These are phyloP conservation scores for Xylona heveae DNA, from an alignment of 495 filamentous ascomycete genomes.

Conservation along the genomic window DNA sequence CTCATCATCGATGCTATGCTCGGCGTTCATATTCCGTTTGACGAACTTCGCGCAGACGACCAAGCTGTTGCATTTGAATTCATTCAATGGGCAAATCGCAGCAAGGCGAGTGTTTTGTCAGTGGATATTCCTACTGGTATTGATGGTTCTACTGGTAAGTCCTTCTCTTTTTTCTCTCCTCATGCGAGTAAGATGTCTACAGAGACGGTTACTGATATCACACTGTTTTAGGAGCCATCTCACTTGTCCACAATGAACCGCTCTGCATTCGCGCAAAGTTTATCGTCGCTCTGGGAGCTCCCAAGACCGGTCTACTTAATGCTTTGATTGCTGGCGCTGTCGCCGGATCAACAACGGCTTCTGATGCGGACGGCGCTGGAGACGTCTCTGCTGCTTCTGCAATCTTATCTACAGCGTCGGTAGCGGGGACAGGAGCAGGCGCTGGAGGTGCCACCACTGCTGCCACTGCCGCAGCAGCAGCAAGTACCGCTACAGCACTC, in stretches of 20 bases:
- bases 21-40: conserved; percentile 62
- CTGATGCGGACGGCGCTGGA: no score
- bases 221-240: conserved; percentile 21
- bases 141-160: conserved; percentile 49
- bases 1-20: conserved; percentile 79
- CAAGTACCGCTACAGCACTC: no score
- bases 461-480: no score
- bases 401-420: no score
- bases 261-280: conserved; percentile 55
- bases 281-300: conserved; percentile 65
- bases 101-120: conserved; percentile 53
- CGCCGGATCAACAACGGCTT: conserved; percentile 16
- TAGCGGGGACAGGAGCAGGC: no score
- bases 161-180: not conserved
- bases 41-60: conserved; percentile 61
- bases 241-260: conserved; percentile 41
- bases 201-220: not conserved
- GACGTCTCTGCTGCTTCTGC: no score
- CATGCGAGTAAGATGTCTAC: not conserved
- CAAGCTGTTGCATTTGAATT: conserved; percentile 64
- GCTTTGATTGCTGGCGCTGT: conserved; percentile 39
- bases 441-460: no score
- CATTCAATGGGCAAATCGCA: conserved; percentile 71
- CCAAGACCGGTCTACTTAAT: conserved; percentile 61
- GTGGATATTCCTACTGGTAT: conserved; percentile 79